Evolutionary conservation across 2,329 filamentous ascomycete species (phyloP).

Genomic region (Botrytis sinoallii): DNA sequence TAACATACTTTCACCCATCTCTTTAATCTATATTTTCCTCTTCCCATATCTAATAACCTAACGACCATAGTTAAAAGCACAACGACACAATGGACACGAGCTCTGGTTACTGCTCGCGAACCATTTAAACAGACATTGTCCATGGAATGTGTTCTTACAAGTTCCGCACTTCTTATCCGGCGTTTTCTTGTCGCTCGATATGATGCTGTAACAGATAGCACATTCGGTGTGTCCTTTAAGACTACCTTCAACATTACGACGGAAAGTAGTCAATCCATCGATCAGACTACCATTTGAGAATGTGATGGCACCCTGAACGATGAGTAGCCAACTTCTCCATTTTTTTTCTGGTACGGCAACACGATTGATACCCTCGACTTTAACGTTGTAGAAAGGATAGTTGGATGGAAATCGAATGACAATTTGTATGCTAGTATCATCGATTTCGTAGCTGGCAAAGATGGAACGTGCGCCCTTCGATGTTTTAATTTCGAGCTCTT

Average conservation of each 20-base stretch:
- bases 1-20: not conserved
- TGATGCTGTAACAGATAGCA: conserved; percentile 94
- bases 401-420: conserved; percentile 74
- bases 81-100: conserved; percentile 88
- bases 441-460: conserved; percentile 79
- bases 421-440: conserved; percentile 81
- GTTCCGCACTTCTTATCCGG: conserved; percentile 89
- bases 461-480: conserved; percentile 71
- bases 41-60: not conserved
- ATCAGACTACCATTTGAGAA: conserved; percentile 87
- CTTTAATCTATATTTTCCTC: not conserved
- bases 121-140: conserved; percentile 90
- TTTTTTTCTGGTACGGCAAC: conserved; percentile 88
- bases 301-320: conserved; percentile 86
- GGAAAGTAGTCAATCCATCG: conserved; percentile 82
- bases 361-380: conserved; percentile 73
- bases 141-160: conserved; percentile 92
- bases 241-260: conserved; percentile 80
- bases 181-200: conserved; percentile 81
- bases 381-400: conserved; percentile 78
- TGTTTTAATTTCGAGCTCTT: conserved; percentile 65
- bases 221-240: conserved; percentile 94
- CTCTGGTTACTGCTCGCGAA: conserved; percentile 91
- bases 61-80: conserved; percentile 65
- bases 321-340: conserved; percentile 88